Conservation (phyloP, 306 rosid genomes). For the Lathyrus aphaca region DNA sequence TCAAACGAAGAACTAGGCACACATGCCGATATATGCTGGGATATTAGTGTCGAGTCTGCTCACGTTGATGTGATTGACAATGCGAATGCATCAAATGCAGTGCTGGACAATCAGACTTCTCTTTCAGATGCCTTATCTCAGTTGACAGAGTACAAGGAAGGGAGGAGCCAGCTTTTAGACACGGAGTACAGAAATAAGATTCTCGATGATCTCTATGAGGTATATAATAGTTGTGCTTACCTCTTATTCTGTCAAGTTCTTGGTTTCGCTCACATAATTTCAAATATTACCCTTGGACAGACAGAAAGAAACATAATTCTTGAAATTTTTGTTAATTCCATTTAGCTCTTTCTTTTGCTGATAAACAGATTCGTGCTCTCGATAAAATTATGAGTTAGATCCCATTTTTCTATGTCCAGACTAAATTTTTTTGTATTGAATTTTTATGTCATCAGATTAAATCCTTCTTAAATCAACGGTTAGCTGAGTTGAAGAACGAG, state of each 20-base stretch:
- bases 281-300: conserved; percentile 3
- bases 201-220: conserved; percentile 95
- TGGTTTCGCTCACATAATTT: conserved; percentile 20
- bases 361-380: conserved; percentile 15
- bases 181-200: conserved; percentile 87
- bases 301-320: conserved; percentile 16
- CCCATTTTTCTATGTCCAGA: conserved; percentile 20
- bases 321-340: neutral
- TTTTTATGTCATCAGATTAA: conserved; percentile 60
- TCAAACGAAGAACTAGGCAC: conserved; percentile 47
- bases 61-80: conserved; percentile 74
- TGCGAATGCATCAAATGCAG: conserved; percentile 49
- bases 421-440: conserved; percentile 29
- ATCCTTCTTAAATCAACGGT: conserved; percentile 80
- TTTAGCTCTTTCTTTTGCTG: conserved; percentile 12
- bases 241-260: neutral
- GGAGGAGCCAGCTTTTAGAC: conserved; percentile 79
- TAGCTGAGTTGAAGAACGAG: conserved; percentile 72
- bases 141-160: conserved; percentile 58
- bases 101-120: conserved; percentile 51
- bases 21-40: conserved; percentile 74
- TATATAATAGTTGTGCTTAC: conserved; percentile 33
- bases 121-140: conserved; percentile 48
- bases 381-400: conserved; percentile 28
- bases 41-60: conserved; percentile 83